Evolutionary conservation across 129 eudicot genomes (phyloP).

Genomic region (Pseudognaphalium luteoalbum): DNA sequence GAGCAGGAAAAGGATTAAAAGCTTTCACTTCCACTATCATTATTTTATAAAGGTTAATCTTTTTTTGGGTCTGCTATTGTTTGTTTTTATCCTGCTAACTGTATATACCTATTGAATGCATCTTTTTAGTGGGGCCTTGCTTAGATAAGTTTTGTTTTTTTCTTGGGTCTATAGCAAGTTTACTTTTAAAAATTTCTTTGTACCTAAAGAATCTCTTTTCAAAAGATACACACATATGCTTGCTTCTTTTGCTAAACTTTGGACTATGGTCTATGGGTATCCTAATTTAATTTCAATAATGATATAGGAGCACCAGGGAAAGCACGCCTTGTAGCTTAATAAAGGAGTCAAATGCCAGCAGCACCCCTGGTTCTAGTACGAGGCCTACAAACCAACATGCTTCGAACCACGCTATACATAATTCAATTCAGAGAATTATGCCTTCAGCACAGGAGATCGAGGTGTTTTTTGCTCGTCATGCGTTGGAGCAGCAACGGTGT

Average conservation of each 20-base stretch:
- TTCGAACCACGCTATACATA: constrained; percentile 36
- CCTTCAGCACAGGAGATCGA: constrained; percentile 76
- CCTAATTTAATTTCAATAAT: not conserved
- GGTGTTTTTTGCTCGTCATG: constrained; percentile 64
- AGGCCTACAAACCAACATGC: constrained; percentile 40
- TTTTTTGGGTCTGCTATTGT: constrained; percentile 34
- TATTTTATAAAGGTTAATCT: constrained; percentile 31
- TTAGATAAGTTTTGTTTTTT: constrained; percentile 25
- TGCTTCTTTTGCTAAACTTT: constrained; percentile 8
- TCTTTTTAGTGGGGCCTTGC: constrained; percentile 38
- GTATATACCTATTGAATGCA: constrained; percentile 32
- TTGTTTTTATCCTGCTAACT: constrained; percentile 39
- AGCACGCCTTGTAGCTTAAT: constrained; percentile 91
- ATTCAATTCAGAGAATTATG: constrained; percentile 42
- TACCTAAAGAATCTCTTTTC: constrained; percentile 15
- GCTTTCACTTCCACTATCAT: constrained; percentile 40
- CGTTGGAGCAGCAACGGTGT: constrained; percentile 59
- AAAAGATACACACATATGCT: constrained; percentile 1
- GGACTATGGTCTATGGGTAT: not conserved
- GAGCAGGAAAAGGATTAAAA: constrained; percentile 24
- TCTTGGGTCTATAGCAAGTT: not conserved
- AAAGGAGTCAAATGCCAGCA: constrained; percentile 46
- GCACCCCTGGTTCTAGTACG: constrained; percentile 71
- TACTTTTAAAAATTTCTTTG: not conserved
- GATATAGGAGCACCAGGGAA: constrained; percentile 80